phyloP scores from a whole-genome alignment of 495 filamentous ascomycete species.

The Acidiella bohemica region DNA sequence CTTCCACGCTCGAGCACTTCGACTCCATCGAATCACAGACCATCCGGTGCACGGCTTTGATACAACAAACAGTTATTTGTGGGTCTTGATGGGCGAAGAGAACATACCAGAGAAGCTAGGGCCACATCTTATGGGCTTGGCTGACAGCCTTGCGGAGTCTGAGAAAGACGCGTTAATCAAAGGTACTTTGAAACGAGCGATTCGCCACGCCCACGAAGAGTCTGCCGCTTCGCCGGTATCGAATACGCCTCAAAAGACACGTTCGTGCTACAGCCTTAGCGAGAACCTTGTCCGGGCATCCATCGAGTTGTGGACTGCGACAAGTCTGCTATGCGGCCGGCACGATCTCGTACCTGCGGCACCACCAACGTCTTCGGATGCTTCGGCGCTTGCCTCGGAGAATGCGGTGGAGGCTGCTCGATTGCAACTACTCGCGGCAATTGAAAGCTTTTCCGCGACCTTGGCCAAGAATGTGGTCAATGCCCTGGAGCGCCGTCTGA shows the following conservation, averaged over 20 bases:
- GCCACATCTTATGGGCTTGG: too few species aligned
- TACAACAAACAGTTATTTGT: too few species aligned
- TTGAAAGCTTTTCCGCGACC: slow-evolving; percentile 55
- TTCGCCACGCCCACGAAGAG: slow-evolving; percentile 39
- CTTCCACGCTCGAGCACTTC: too few species aligned
- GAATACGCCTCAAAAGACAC: not conserved
- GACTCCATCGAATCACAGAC: too few species aligned
- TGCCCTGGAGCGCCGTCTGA: slow-evolving; percentile 55
- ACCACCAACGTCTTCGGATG: slow-evolving; percentile 38
- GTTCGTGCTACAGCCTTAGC: slow-evolving; percentile 23
- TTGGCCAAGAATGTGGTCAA: slow-evolving; percentile 57
- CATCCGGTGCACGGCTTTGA: too few species aligned
- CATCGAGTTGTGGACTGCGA: slow-evolving; percentile 64
- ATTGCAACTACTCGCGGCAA: too few species aligned
- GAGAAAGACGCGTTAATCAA: too few species aligned
- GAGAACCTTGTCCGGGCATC: slow-evolving; percentile 51
- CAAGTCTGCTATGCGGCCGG: slow-evolving; percentile 44
- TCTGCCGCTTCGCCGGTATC: slow-evolving; percentile 13
- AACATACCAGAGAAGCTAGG: too few species aligned
- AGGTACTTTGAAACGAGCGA: slow-evolving; percentile 48
- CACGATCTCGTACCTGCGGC: slow-evolving; percentile 31
- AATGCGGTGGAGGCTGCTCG: too few species aligned
- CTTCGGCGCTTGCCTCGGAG: too few species aligned
- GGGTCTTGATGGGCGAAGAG: too few species aligned
- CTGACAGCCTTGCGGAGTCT: too few species aligned